Evolutionary conservation across 768 basidiomycete genomes (phyloP).

Genomic region (Lactarius trivialis): DNA sequence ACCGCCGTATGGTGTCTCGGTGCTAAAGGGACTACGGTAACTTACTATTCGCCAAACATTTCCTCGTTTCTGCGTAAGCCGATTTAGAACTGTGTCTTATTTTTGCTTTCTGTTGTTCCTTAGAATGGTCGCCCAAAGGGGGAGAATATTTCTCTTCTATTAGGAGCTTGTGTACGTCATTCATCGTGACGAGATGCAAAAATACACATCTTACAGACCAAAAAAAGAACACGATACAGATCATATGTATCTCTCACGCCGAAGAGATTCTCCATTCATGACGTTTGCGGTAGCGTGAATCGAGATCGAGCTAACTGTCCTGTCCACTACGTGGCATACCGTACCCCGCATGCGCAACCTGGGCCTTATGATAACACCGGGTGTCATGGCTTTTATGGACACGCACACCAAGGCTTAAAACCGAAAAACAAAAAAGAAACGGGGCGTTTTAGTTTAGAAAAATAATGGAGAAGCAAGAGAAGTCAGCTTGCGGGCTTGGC

Average conservation of each 20-base stretch:
- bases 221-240: neutral
- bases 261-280: neutral
- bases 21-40: no score
- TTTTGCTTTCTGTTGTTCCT: neutral
- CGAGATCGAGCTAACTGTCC: neutral
- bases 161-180: neutral
- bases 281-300: neutral
- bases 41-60: neutral
- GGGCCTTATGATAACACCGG: neutral
- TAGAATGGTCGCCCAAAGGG: neutral
- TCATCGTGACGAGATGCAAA: neutral
- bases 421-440: neutral
- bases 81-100: neutral
- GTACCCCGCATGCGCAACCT: neutral
- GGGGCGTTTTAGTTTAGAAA: neutral
- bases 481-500: neutral
- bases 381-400: neutral
- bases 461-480: neutral
- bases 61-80: neutral
- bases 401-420: neutral
- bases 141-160: neutral
- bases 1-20: no score
- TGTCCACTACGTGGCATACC: neutral
- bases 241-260: neutral
- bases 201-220: neutral